phyloP scores from a whole-genome alignment of 495 filamentous ascomycete genomes.

The Annulohypoxylon stygium region DNA sequence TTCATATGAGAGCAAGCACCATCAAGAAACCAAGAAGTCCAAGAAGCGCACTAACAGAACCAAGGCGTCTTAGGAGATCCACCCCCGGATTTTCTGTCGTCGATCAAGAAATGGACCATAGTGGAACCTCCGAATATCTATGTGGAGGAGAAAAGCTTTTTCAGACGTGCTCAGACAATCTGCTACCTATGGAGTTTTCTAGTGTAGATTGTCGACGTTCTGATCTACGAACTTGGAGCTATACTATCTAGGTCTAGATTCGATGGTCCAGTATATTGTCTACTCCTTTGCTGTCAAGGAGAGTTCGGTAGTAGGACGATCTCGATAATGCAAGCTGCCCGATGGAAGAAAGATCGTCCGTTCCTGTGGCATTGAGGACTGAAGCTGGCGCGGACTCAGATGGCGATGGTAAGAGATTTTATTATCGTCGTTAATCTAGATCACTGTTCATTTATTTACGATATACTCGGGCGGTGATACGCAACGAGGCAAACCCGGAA shows the following conservation, averaged over 20 bases:
- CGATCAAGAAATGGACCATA: conserved; percentile 19
- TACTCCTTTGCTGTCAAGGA: conserved; percentile 3
- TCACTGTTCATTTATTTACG: conserved; percentile 31
- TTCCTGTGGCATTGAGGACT: conserved; percentile 1
- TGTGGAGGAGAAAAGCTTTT: conserved; percentile 37
- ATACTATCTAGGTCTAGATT: not conserved
- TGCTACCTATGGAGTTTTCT: not conserved
- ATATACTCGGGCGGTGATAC: not conserved
- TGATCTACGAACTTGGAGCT: not conserved
- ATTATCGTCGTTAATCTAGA: conserved; percentile 28
- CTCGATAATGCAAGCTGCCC: conserved; percentile 20
- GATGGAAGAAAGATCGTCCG: conserved; percentile 39
- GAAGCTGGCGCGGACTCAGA: conserved; percentile 12
- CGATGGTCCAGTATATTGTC: conserved; percentile 2
- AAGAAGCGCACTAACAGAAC: conserved; percentile 8
- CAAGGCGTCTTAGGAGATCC: conserved; percentile 27
- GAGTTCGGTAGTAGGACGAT: conserved; percentile 4
- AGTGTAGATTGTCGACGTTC: not conserved
- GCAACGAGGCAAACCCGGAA: not conserved
- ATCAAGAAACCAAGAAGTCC: conserved; percentile 35
- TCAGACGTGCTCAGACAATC: conserved; percentile 16
- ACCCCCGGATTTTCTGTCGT: conserved; percentile 37
- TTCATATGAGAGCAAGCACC: not conserved
- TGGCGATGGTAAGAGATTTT: conserved; percentile 36
- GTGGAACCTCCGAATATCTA: conserved; percentile 17